Base-by-base conservation (phyloP, 768 basidiomycete species). In the Tubosaeta sp. region DNA sequence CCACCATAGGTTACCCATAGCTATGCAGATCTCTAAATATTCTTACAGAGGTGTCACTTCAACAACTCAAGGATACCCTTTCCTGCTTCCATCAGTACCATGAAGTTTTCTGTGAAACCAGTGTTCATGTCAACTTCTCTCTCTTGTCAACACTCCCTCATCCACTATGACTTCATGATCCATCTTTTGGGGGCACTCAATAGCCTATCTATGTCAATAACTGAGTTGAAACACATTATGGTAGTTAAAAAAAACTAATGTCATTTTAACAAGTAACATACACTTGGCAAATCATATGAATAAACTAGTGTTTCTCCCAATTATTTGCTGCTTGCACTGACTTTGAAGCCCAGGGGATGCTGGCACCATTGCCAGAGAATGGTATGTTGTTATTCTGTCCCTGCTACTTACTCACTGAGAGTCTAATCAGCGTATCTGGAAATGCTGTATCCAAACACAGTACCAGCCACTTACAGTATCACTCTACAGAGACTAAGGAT, bases 141-240 rank as follows among this genome's bases (percentile, higher is more conserved):
- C 1, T 70, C 69, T 0, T 52, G 59, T 0, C 72, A 74, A 29
- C 72, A 73, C 31, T 59, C 70, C 0, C 55, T 73, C 1, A 19
- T 39, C 0, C 72, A 74, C 35, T 74, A 71, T 29, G 18, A 16
- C 0, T 22, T 22, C 0, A 27, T 60, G 1, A 70, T 71, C 19
- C 32, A 27, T 1, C 43, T 59, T 6, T 73, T 71, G 48, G 66
- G 66, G 14, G 57, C 66, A 3, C 71, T 65, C 4, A 71, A 70
- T 48, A 67, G 72, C 0, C 51, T 73, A 0, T 71, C 67, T 34
- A 65, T 66, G 0, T 72, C 69, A 6, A 73, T 72, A 11, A 73
- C 69, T 0, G 70, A 74, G 42, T 68, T 65, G 0, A 68, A 64
- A 38, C 71, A 71, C 25, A 71, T 71, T 44, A 59, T 61, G 10